These are phyloP conservation scores for Venturia oleaginea DNA, from an alignment of 2,329 filamentous ascomycete genomes.

Conservation along the genomic window DNA sequence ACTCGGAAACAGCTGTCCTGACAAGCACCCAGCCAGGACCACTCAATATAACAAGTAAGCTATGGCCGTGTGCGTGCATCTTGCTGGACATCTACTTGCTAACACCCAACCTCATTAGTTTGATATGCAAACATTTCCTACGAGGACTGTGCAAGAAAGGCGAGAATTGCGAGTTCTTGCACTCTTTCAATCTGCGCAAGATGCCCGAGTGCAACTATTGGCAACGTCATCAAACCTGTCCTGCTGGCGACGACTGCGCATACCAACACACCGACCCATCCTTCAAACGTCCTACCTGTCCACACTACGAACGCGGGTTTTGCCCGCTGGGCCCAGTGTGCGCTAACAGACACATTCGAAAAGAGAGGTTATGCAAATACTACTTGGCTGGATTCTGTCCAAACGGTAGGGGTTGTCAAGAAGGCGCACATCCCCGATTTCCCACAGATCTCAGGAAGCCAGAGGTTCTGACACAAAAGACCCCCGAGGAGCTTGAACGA, in stretches of 20 bases:
- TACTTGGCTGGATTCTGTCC: slow-evolving; percentile 95
- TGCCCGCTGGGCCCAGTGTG: slow-evolving; percentile 84
- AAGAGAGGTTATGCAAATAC: slow-evolving; percentile 63
- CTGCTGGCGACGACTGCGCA: slow-evolving; percentile 91
- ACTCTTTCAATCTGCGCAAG: slow-evolving; percentile 96
- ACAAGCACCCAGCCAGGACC: slow-evolving; percentile 54
- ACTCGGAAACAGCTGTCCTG: slow-evolving; percentile 71
- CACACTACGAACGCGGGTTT: slow-evolving; percentile 92
- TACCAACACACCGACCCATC: slow-evolving; percentile 85
- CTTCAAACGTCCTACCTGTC: slow-evolving; percentile 49
- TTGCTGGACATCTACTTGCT: neutral
- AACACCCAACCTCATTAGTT: slow-evolving; percentile 29
- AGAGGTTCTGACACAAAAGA: slow-evolving; percentile 58
- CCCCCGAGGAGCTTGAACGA: slow-evolving; percentile 57
- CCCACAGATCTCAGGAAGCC: slow-evolving; percentile 51
- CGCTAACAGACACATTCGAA: slow-evolving; percentile 78
- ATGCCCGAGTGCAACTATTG: slow-evolving; percentile 99
- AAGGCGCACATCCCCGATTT: slow-evolving; percentile 78
- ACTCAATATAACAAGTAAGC: slow-evolving; percentile 53
- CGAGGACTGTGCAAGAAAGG: slow-evolving; percentile 97
- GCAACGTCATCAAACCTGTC: slow-evolving; percentile 85
- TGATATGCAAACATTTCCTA: slow-evolving; percentile 98
- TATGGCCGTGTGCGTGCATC: slow-evolving; percentile 17
- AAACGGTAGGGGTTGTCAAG: slow-evolving; percentile 65
- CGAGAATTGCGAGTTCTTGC: slow-evolving; percentile 90